A percentile compares a stretch with the other conserved stretches of the same genome.
Conservation (phyloP, 2,329 filamentous ascomycete genomes). For the Stemphylium lycopersici region DNA sequence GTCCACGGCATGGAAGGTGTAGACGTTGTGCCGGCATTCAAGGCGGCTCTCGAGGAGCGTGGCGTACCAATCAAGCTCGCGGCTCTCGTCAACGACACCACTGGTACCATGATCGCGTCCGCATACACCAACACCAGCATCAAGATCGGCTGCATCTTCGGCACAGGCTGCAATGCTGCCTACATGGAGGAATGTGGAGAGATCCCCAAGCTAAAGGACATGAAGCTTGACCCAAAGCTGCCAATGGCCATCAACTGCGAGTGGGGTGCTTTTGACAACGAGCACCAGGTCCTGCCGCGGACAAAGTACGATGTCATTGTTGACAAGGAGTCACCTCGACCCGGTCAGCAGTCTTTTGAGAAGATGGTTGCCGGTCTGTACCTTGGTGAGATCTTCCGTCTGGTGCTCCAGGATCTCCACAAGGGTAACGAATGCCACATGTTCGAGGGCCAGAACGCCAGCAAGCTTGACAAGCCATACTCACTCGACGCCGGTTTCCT, state of each 20-base stretch:
- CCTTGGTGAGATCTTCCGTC: constrained; percentile 90
- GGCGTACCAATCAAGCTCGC: constrained; percentile 90
- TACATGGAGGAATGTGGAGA: constrained; percentile 95
- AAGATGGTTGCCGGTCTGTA: constrained; percentile 98
- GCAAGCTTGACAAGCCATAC: constrained; percentile 83
- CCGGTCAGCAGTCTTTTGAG: constrained; percentile 93
- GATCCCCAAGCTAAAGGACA: constrained; percentile 90
- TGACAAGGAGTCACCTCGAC: constrained; percentile 88
- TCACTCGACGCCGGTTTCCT: constrained; percentile 92
- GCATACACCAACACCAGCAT: constrained; percentile 94
- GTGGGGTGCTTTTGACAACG: constrained; percentile 96
- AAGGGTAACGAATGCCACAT: constrained; percentile 68
- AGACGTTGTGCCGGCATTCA: constrained; percentile 89
- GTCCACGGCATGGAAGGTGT: constrained; percentile 89
- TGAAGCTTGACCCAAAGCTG: constrained; percentile 82
- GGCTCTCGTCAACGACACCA: constrained; percentile 96
- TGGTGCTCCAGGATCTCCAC: constrained; percentile 83
- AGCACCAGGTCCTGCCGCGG: constrained; percentile 83
- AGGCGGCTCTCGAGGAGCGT: constrained; percentile 75
- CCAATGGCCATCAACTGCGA: constrained; percentile 98
- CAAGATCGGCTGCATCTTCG: constrained; percentile 97
- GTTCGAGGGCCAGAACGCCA: constrained; percentile 83
- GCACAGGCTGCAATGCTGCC: constrained; percentile 95
- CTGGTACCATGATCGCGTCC: constrained; percentile 93
- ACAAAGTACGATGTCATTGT: constrained; percentile 87